Evolutionary conservation across 805 yeast species (phyloP).

Genomic region (Saitoella complicata): DNA sequence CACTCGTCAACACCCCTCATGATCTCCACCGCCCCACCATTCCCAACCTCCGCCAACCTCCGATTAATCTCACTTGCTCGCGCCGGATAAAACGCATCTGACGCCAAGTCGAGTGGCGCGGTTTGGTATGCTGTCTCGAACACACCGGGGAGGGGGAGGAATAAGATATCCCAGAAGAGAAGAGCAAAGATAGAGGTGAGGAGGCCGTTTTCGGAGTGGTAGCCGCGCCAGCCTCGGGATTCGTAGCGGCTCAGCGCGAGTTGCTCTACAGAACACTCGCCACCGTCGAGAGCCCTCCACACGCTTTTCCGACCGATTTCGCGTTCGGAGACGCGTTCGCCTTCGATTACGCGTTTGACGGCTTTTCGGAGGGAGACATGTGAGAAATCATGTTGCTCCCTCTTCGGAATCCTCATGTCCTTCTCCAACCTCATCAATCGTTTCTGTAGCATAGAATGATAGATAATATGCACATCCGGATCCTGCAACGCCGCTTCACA

Average conservation of each 20-base stretch:
- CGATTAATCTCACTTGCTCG: constrained; percentile 14
- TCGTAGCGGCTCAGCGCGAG: constrained; percentile 20
- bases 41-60: constrained; percentile 13
- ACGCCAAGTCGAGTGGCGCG: constrained; percentile 19
- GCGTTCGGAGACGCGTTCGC: constrained; percentile 4
- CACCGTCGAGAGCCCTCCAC: constrained; percentile 8
- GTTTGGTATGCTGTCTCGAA: constrained; percentile 22
- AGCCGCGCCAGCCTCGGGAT: constrained; percentile 19
- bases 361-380: constrained; percentile 8
- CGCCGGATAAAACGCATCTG: constrained; percentile 13
- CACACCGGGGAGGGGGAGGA: constrained; percentile 11
- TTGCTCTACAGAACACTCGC: constrained; percentile 19
- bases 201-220: constrained; percentile 22
- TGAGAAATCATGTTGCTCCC: constrained; percentile 6
- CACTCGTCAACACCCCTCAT: constrained; percentile 6
- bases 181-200: constrained; percentile 20
- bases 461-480: constrained; percentile 11
- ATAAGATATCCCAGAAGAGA: constrained; percentile 17
- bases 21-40: constrained; percentile 1
- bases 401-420: constrained; percentile 7
- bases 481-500: constrained; percentile 12
- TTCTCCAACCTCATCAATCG: constrained; percentile 10
- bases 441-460: constrained; percentile 11
- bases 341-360: constrained; percentile 1
- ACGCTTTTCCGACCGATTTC: constrained; percentile 6